Conservation (phyloP, 768 basidiomycete species). For the Pleurotus tuber-regium region DNA sequence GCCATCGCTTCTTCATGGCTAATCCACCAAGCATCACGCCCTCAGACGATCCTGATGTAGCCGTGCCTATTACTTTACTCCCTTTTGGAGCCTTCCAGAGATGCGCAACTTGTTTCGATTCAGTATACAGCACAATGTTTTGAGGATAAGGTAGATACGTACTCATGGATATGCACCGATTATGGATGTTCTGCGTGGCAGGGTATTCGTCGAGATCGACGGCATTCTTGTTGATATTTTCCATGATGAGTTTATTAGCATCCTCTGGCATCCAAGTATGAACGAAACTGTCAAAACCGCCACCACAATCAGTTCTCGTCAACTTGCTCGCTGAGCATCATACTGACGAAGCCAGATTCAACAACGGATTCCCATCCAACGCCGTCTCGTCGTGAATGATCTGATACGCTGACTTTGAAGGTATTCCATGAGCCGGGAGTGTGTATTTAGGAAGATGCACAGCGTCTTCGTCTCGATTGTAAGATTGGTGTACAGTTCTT, state of each 20-base stretch:
- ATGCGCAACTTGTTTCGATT: slow-evolving; percentile 52
- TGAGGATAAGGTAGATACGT: slow-evolving; percentile 16
- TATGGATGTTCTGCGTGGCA: slow-evolving; percentile 49
- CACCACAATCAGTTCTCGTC: not conserved
- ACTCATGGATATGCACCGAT: slow-evolving; percentile 55
- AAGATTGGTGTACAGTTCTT: slow-evolving; percentile 28
- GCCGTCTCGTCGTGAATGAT: slow-evolving; percentile 54
- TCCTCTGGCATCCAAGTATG: slow-evolving; percentile 61
- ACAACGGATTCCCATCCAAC: slow-evolving; percentile 53
- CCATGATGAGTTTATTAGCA: slow-evolving; percentile 53
- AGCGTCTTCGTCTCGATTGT: slow-evolving; percentile 39
- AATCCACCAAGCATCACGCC: slow-evolving; percentile 69
- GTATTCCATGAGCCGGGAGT: slow-evolving; percentile 41
- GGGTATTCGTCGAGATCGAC: slow-evolving; percentile 72
- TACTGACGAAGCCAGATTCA: slow-evolving; percentile 66
- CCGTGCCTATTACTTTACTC: slow-evolving; percentile 55
- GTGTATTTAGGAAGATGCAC: slow-evolving; percentile 42
- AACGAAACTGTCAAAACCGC: slow-evolving; percentile 33
- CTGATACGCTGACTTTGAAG: slow-evolving; percentile 44
- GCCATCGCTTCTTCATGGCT: slow-evolving; percentile 69
- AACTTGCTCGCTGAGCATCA: not conserved
- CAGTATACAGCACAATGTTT: slow-evolving; percentile 1
- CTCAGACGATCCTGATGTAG: slow-evolving; percentile 64
- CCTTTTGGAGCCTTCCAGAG: slow-evolving; percentile 65
- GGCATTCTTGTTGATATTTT: slow-evolving; percentile 64